A percentile compares a stretch with the other conserved stretches of the same genome.
These are phyloP conservation scores for Jatropha curcas DNA, from an alignment of 345 rosid genomes.

Conservation along the genomic window DNA sequence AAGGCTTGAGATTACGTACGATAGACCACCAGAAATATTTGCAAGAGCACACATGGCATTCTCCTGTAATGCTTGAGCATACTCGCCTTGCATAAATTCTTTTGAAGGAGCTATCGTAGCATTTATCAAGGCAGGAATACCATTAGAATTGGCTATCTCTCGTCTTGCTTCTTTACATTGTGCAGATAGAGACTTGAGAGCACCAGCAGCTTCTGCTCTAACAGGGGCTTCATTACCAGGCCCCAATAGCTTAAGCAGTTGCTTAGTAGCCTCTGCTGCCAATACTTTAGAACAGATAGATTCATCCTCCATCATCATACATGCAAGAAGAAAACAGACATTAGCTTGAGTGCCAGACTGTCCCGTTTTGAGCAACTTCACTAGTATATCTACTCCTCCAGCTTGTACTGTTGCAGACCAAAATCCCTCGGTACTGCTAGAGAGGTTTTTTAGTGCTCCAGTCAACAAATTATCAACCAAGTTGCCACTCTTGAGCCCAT, in stretches of 20 bases:
- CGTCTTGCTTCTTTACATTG: conserved; percentile 90
- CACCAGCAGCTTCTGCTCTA: conserved; percentile 99
- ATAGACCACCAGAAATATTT: conserved; percentile 96
- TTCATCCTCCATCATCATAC: conserved; percentile 94
- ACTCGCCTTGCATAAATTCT: conserved; percentile 99
- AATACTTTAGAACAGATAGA: conserved; percentile 83
- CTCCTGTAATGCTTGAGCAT: conserved; percentile 97
- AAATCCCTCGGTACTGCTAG: conserved; percentile 94
- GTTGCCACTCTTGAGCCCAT: conserved; percentile 75
- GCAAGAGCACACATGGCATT: conserved; percentile 99
- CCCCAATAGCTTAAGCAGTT: conserved; percentile 83
- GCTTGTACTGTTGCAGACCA: conserved; percentile 90
- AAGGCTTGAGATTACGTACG: conserved; percentile 95
- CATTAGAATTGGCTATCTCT: conserved; percentile 85
- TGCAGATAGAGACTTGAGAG: conserved; percentile 92
- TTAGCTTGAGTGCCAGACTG: conserved; percentile 85
- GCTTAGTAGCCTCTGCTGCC: conserved; percentile 90
- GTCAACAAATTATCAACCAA: conserved; percentile 86
- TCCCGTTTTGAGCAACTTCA: conserved; percentile 84
- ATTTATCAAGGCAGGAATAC: conserved; percentile 90
- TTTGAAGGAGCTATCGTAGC: conserved; percentile 99
- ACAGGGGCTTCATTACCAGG: conserved; percentile 93
- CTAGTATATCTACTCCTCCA: conserved; percentile 96
- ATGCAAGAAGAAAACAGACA: conserved; percentile 93
- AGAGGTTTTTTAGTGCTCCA: conserved; percentile 89